Evolutionary conservation across 2,329 filamentous ascomycete genomes (phyloP), one percentile per base, ranked within the genome.

Genomic region (Orbilia ellipsospora): DNA sequence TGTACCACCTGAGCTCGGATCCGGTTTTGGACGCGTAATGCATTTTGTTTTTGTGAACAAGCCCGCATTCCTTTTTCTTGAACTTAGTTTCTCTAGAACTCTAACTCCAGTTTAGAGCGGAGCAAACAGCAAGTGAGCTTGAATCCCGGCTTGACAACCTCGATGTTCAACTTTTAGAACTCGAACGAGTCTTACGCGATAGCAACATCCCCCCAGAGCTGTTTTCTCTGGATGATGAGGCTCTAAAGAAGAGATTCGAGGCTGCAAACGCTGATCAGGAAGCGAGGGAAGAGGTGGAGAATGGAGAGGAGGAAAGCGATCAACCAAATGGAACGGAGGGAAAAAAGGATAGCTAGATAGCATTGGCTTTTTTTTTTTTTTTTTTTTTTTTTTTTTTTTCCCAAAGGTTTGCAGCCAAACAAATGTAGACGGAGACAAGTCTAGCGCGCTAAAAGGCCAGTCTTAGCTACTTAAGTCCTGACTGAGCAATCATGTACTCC

Each of bases 111-210:
- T 54, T 16, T 51, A 74, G 70, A 74, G 70, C 70, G 62, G 70
- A 74, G 48, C 56, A 74, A 63, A 68, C 63, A 26, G 70, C 70
- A 15, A 74, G 57, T 44, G 62, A 74, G 59, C 70, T 74, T 42
- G 70, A 74, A 28, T 55, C 70, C 50, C 70, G 70, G 31, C 57
- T 74, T 23, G 63, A 74, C 57, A 74, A 62, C 50, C 54, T 74
- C 18, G 70, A 74, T 42, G 40, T 44, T 31, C 70, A 66, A 18
- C 55, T 59, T 4, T 18, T 59, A 6, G 55, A 59, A 18, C 57
- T 74, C 16, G 69, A 73, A 59, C 61, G 61, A n/a, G 10, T 73
- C 10, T 57, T 74, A 16, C 70, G 57, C 6, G 63, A 64, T 16
- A 68, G 56, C 57, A 74, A 74, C 20, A 63, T 74, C 20, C 70